These are phyloP conservation scores for Microdochium nivale DNA, from an alignment of 2,329 filamentous ascomycete genomes.

Conservation along the genomic window DNA sequence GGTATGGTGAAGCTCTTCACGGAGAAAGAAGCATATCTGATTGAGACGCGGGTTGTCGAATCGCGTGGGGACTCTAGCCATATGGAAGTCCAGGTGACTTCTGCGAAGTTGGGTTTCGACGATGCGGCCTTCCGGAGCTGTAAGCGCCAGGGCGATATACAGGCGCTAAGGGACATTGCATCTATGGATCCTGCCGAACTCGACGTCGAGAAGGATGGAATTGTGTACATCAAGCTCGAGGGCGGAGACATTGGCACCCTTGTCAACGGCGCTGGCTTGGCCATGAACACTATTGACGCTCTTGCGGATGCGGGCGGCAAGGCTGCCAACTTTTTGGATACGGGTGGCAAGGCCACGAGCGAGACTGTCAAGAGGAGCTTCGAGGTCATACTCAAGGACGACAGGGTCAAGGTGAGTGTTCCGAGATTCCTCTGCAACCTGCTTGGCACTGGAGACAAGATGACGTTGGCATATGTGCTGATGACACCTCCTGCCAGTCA, in stretches of 20 bases:
- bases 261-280: conserved; percentile 82
- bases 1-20: conserved; percentile 51
- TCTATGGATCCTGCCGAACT: conserved; percentile 47
- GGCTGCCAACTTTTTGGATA: conserved; percentile 81
- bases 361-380: conserved; percentile 75
- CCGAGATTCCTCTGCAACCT: background rate
- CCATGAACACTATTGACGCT: conserved; percentile 86
- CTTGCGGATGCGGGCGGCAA: conserved; percentile 58
- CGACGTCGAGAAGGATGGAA: conserved; percentile 59
- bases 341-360: conserved; percentile 77
- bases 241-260: conserved; percentile 63
- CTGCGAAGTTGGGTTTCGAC: conserved; percentile 57
- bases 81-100: conserved; percentile 38
- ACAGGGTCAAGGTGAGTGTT: conserved; percentile 62
- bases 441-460: too few species aligned
- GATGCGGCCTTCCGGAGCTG: conserved; percentile 58
- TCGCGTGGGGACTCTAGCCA: conserved; percentile 12
- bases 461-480: too few species aligned
- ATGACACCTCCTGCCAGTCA: conserved; percentile 9
- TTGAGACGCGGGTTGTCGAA: conserved; percentile 41
- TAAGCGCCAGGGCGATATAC: conserved; percentile 52
- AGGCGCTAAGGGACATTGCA: conserved; percentile 42
- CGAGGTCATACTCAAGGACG: conserved; percentile 62
- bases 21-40: conserved; percentile 55
- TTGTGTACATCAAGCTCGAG: conserved; percentile 65